Conservation (phyloP, 208 protist genomes). For the Phytomonas francai region DNA sequence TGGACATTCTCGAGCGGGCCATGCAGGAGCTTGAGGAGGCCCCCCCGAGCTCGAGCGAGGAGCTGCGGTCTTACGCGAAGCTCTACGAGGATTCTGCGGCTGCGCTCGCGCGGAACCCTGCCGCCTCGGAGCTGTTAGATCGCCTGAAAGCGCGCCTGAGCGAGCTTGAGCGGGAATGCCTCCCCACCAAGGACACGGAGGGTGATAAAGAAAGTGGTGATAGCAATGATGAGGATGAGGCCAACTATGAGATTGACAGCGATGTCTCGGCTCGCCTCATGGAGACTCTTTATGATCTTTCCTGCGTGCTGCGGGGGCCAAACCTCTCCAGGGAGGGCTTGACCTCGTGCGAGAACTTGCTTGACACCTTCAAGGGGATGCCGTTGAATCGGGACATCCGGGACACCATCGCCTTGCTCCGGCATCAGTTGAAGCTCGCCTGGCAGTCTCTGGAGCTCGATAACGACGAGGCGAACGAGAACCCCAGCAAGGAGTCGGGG, state of each 20-base stretch:
- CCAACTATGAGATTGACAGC: background rate
- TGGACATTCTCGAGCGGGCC: slow-evolving; percentile 8
- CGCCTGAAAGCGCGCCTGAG: no score
- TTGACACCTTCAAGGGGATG: slow-evolving; percentile 26
- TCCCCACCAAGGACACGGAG: background rate
- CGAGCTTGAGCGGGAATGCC: background rate
- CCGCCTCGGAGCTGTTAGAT: no score
- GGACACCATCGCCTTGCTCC: slow-evolving; percentile 8
- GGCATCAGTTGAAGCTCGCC: slow-evolving; percentile 46
- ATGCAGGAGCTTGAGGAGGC: background rate
- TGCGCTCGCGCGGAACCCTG: no score
- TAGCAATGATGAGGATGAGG: background rate
- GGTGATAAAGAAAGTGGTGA: background rate
- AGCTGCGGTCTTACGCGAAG: no score
- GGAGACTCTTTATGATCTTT: slow-evolving; percentile 38
- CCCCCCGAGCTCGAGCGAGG: no score
- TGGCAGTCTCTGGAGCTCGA: slow-evolving; percentile 12
- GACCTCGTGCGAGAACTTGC: slow-evolving; percentile 27
- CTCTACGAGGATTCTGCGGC: no score
- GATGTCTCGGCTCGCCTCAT: slow-evolving; percentile 14
- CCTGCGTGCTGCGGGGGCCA: slow-evolving; percentile 37
- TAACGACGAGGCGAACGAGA: slow-evolving; percentile 8
- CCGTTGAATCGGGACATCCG: background rate
- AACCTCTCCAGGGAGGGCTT: slow-evolving; percentile 32
- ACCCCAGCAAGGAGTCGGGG: background rate